A percentile compares a stretch with the other conserved stretches of the same genome.
These are phyloP conservation scores for Macaranga tanarius DNA, from an alignment of 441 rosid species.

Conservation along the genomic window DNA sequence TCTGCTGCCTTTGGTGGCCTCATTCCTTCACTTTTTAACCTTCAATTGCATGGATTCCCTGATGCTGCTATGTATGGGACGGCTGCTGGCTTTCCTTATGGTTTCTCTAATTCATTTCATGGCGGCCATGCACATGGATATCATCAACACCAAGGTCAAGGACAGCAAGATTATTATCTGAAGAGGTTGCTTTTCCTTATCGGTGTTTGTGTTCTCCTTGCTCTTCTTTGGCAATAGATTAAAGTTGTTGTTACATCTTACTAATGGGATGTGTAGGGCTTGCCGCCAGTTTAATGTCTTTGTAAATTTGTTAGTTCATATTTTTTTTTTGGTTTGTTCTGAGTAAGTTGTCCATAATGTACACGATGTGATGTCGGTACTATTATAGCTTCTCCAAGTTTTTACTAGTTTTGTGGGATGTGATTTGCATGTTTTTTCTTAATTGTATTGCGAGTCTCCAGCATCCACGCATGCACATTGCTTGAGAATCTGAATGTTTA, in stretches of 20 bases:
- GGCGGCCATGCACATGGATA: conserved; percentile 70
- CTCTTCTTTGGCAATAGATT: conserved; percentile 55
- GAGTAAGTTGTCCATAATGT: conserved; percentile 31
- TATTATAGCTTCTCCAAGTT: conserved; percentile 12
- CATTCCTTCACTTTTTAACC: conserved; percentile 79
- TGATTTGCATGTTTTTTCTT: neutral
- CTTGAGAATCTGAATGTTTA: neutral
- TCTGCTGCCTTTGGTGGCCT: conserved; percentile 89
- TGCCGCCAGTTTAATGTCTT: conserved; percentile 18
- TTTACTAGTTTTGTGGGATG: conserved; percentile 13
- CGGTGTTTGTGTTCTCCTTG: conserved; percentile 51
- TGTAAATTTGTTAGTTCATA: conserved; percentile 34
- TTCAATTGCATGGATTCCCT: conserved; percentile 84
- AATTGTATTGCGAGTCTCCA: neutral
- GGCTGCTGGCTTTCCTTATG: conserved; percentile 66
- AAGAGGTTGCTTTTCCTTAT: conserved; percentile 61
- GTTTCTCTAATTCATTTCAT: conserved; percentile 61
- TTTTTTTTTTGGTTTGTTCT: conserved; percentile 5
- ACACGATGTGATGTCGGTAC: neutral
- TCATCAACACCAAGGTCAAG: conserved; percentile 61
- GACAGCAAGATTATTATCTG: conserved; percentile 76
- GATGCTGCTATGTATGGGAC: conserved; percentile 73
- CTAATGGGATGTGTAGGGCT: conserved; percentile 21
- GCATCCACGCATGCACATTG: neutral
- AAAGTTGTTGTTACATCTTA: conserved; percentile 16